These are phyloP conservation scores for Diaporthe eres DNA, from an alignment of 2,329 filamentous ascomycete species.

Conservation along the genomic window DNA sequence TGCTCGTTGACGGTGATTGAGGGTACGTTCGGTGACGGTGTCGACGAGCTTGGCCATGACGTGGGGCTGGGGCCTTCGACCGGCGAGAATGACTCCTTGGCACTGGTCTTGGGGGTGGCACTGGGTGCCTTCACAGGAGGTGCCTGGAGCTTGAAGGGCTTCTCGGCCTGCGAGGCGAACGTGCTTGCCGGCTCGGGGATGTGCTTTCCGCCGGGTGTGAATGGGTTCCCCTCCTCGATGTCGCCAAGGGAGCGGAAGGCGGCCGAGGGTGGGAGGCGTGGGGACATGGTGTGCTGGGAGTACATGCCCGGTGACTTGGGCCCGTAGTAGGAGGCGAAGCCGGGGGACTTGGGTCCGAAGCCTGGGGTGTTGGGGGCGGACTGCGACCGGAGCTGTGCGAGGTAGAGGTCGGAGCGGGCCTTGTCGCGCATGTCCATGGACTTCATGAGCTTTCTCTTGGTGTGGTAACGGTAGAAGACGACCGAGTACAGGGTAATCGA, in stretches of 20 bases:
- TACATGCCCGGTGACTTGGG: conserved; percentile 55
- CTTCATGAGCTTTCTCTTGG: conserved; percentile 94
- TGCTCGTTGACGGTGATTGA: conserved; percentile 71
- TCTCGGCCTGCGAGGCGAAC: conserved; percentile 62
- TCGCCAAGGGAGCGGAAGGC: conserved; percentile 62
- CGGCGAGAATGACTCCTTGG: conserved; percentile 74
- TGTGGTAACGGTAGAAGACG: conserved; percentile 98
- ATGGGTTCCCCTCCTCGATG: conserved; percentile 58
- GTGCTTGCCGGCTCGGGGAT: conserved; percentile 75
- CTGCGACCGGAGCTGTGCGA: conserved; percentile 85
- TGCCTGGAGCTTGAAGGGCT: conserved; percentile 87
- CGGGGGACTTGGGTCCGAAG: conserved; percentile 79
- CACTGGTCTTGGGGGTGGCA: conserved; percentile 78
- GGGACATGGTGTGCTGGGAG: conserved; percentile 69
- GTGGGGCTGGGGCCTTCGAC: conserved; percentile 49
- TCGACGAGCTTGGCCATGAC: conserved; percentile 43
- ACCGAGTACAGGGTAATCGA: conserved; percentile 93
- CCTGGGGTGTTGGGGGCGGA: conserved; percentile 96
- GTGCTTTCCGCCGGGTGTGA: conserved; percentile 66
- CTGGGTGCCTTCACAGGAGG: conserved; percentile 84
- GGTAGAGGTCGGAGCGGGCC: conserved; percentile 94
- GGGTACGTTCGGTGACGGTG: conserved; percentile 51
- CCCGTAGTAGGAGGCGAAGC: conserved; percentile 52
- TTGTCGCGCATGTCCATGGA: conserved; percentile 97
- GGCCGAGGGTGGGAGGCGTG: conserved; percentile 70